Conservation (phyloP, 768 basidiomycete genomes). For the Mrakia blollopis region DNA sequence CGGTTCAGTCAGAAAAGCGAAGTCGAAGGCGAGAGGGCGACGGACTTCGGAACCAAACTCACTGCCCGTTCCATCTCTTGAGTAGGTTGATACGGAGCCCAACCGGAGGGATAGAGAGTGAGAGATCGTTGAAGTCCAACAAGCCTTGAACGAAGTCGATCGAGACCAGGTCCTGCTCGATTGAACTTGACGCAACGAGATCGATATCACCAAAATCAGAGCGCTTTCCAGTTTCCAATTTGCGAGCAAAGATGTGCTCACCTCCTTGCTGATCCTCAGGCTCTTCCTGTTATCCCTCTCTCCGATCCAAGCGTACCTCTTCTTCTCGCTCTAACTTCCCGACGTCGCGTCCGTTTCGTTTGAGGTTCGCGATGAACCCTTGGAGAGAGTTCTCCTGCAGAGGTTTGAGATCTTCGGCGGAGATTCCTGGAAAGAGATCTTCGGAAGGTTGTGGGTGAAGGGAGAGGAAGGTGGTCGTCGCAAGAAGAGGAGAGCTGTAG, state of each 20-base stretch:
- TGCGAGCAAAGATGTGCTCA: too few relatives aligned
- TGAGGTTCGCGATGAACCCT: background rate
- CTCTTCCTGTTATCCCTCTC: conserved; percentile 21
- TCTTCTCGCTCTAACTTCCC: background rate
- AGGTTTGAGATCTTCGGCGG: background rate
- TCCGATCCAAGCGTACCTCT: conserved; percentile 13
- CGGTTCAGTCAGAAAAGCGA: too few relatives aligned
- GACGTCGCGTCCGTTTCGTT: background rate
- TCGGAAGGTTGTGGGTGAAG: too few relatives aligned
- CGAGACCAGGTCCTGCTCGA: conserved; percentile 18
- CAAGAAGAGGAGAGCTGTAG: too few relatives aligned
- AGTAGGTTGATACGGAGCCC: conserved; percentile 26
- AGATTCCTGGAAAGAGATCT: background rate
- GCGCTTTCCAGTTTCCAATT: background rate
- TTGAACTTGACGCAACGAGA: background rate
- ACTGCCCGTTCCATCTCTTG: conserved; percentile 31
- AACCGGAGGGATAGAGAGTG: conserved; percentile 23
- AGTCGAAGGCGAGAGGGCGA: too few relatives aligned
- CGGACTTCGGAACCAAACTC: background rate
- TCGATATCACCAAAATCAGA: too few relatives aligned
- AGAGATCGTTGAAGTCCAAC: conserved; percentile 28
- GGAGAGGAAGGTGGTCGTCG: too few relatives aligned
- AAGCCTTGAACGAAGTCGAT: conserved; percentile 30
- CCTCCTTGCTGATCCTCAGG: background rate
- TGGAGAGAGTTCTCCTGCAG: conserved; percentile 16